phyloP scores from a whole-genome alignment of 768 basidiomycete genomes.

The Amanita pseudoporphyria region DNA sequence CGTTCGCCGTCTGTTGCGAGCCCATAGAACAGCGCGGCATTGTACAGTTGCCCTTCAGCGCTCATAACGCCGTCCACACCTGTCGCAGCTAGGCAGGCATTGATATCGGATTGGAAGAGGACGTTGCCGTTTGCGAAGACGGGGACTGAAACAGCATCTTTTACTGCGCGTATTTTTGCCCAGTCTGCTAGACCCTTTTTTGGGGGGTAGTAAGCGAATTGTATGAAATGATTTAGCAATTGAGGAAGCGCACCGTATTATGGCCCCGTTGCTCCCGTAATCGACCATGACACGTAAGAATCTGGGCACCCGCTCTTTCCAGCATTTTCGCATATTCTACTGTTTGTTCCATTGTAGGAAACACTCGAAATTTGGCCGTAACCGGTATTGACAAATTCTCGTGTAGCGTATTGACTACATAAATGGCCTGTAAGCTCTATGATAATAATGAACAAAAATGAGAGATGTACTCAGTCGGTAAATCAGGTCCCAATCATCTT shows the following conservation, averaged over 20 bases:
- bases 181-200: conserved; percentile 78
- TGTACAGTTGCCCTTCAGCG: conserved; percentile 92
- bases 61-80: conserved; percentile 92
- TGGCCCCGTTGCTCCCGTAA: conserved; percentile 89
- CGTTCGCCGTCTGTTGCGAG: conserved; percentile 11
- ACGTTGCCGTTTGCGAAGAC: conserved; percentile 98
- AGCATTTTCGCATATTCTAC: conserved; percentile 95
- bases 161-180: conserved; percentile 85
- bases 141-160: conserved; percentile 80
- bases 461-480: conserved; percentile 56
- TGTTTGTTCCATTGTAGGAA: conserved; percentile 76
- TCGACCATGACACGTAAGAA: conserved; percentile 89
- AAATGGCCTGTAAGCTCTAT: background rate
- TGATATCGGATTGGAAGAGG: conserved; percentile 78
- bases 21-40: conserved; percentile 67
- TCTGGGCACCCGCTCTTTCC: conserved; percentile 90
- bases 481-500: conserved; percentile 93
- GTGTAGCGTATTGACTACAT: conserved; percentile 77
- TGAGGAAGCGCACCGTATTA: conserved; percentile 38
- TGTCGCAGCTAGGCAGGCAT: conserved; percentile 69
- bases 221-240: background rate
- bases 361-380: conserved; percentile 93
- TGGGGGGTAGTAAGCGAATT: background rate
- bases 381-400: conserved; percentile 82
- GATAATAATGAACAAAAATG: background rate